Conservation (phyloP, 1,284 basidiomycete genomes). For the Golubevia pallescens region DNA sequence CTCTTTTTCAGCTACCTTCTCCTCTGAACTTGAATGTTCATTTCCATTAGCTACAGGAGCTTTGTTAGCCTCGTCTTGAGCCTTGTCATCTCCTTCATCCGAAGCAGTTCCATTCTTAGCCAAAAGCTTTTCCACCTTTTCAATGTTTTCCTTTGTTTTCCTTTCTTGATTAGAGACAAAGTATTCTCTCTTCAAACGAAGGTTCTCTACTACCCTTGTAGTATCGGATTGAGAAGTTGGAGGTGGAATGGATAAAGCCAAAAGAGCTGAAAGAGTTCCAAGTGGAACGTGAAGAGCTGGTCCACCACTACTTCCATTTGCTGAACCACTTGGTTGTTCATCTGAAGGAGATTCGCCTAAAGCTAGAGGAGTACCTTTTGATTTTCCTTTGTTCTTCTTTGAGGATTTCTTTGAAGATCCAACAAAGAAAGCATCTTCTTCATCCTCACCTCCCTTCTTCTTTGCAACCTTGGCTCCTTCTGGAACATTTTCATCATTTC, state of each 20-base stretch:
- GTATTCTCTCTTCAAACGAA: conserved; percentile 94
- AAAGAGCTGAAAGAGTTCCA: conserved; percentile 82
- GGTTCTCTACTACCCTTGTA: conserved; percentile 82
- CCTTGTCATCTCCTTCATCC: not conserved
- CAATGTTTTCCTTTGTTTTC: conserved; percentile 66
- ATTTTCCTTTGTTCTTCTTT: conserved; percentile 71
- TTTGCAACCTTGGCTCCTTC: conserved; percentile 76
- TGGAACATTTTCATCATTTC: conserved; percentile 69
- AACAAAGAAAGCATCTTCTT: conserved; percentile 83
- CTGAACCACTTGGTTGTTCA: conserved; percentile 6
- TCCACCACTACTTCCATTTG: conserved; percentile 13
- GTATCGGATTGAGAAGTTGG: conserved; percentile 81
- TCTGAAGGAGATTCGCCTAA: conserved; percentile 13
- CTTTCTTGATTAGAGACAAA: conserved; percentile 74
- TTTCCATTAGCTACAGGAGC: not conserved
- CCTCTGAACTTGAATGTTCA: not conserved
- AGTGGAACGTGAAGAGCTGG: conserved; percentile 79
- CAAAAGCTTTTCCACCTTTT: conserved; percentile 49
- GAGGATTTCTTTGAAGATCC: conserved; percentile 74
- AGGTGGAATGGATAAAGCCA: conserved; percentile 86
- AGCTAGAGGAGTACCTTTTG: conserved; percentile 31
- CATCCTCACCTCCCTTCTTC: conserved; percentile 85
- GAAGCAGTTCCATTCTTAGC: conserved; percentile 1
- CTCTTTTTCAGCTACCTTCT: not conserved
- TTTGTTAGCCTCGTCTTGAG: not conserved